Base-by-base conservation (phyloP, 2,329 filamentous ascomycete genomes). In the Botrytis pseudocinerea region DNA sequence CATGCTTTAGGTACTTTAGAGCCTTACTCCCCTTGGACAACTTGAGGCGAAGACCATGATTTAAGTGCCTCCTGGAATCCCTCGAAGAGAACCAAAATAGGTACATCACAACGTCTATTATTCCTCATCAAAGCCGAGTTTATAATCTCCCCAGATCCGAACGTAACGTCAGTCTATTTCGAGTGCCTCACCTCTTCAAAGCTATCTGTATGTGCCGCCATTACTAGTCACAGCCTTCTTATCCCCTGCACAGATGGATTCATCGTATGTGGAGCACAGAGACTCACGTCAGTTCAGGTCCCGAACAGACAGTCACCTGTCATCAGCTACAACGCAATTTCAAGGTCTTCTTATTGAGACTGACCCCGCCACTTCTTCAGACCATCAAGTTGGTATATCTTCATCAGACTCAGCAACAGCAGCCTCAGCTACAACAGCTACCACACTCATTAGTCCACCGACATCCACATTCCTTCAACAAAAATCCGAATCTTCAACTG, bases 231-330 rank as follows among this genome's bases (percentile, higher is more conserved):
- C 78, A 79, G 78, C 79, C 77, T 75, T 72, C 75, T 74, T 69
- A 71, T 74, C 40, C 72, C 72, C 42, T 73, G 71, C 69, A 71
- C 70, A 77, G 71, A 80, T 81, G 79, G 79, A 80, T 74, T 76
- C 76, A 75, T 76, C 75, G 74, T 80, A 79, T 80, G 78, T 80
- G 78, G 77, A 78, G 73, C 75, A 76, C 75, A 76, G 76, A 79
- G 78, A 79, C 79, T 80, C 79, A 80, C 78, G 76, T 74, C 78
- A 79, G 74, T 77, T 73, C 75, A 80, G 79, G 78, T 80, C 78
- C 73, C 76, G 78, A 77, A 76, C 78, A 70, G 79, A 76, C 73
- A 78, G 76, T 74, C 77, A 80, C 77, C 77, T 79, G 57, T 79
- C 79, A 65, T 77, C 78, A 60, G 78, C 78, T 54, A 76, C 77